Evolutionary conservation across 2,329 filamentous ascomycete genomes (phyloP), one percentile per base, ranked within the genome.

Genomic region (Colletotrichum brevisporum): DNA sequence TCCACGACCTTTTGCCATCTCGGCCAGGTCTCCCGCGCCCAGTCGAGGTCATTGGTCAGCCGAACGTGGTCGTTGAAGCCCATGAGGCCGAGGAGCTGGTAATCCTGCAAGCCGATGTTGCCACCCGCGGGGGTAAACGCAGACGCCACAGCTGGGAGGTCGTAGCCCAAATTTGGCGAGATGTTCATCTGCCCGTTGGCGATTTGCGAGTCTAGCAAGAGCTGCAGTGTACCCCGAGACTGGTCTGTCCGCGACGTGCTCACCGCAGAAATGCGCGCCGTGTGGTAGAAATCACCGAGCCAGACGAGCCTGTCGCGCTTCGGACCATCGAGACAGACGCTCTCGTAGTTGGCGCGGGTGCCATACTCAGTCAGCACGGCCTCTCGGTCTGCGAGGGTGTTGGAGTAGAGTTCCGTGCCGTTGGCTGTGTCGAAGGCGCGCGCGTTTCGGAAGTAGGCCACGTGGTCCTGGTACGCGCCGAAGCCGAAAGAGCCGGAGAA

Each of bases 261-360:
- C 1, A 75, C 74, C 0, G 73, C 75, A 12, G 83, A 73, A 18
- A 83, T 76, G 12, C 78, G 75, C 1, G 77, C 73, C 0, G 83
- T 83, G 70, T 84, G 81, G 48, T 79, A 79, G 61, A 82, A 83
- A 73, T 91, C 89, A 1, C 89, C 89, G 9, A 89, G 84, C 88
- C 88, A 91, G 1, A 90, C 84, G 12, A 88, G 78, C 4, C 87
- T 82, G 72, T 90, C 88, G 31, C 88, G 81, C 74, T 90, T 90
- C 0, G 86, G 85, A 5, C 88, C 88, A 73, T 90, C 88, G 0
- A 76, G 72, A 0, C 75, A 75, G 8, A 76, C 78, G 15, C 75
- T 71, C 5, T 73, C 71, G 2, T 74, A 66, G 26, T 83, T 80
- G 1, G 72, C 69, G 2, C 75, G 74, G 0, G 80, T 76, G 5